Evolutionary conservation across 371 early-diverging fungal genomes (phyloP), one percentile per base, ranked within the genome.

Genomic region (Mortierella sp.): DNA sequence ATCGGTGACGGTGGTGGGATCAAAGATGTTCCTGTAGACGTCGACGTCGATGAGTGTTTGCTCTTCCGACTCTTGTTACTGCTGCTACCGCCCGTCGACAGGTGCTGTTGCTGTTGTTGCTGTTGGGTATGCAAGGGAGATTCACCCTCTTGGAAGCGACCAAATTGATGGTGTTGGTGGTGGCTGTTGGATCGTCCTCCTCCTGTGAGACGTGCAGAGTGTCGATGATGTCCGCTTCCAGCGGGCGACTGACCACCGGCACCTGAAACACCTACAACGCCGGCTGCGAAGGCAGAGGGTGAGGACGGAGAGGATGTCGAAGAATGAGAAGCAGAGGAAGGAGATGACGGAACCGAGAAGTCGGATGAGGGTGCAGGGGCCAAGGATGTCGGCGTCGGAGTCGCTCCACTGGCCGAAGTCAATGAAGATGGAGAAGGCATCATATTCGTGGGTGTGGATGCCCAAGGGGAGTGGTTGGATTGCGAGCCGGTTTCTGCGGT

Each of bases 91-190:
- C 10, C 56, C n/a, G 65, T 21, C 41, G 80, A 60, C 2, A 63
- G 24, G 8, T 56, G 38, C 6, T 55, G 72, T 32, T 10, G 56
- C 56, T 54, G 54, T 48, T 48, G 11, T 48, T 48, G 48, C 14
- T 51, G 51, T 55, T 60, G 60, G 16, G 70, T 48, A 18, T 70
- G 70, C 11, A 56, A 46, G 11, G 71, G 79, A 21, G 46, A 32
- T 43, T 80, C 80, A 0, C 72, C 75, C 21, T 80, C 76, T 14
- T 72, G 76, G 51, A 76, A 74, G 43, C 27, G 54, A 49, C 43
- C 72, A 65, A 56, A 44, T 58, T 24, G 60, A 63, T 32, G 73
- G 49, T 54, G 74, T 21, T 56, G n/a, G 18, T 65, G 41, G 21
- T 65, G n/a, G 21, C 21, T 29, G 11, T 63, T 65, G 2, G 65